Conservation (phyloP, 2,329 filamentous ascomycete species). For the Pseudocercospora musae region DNA sequence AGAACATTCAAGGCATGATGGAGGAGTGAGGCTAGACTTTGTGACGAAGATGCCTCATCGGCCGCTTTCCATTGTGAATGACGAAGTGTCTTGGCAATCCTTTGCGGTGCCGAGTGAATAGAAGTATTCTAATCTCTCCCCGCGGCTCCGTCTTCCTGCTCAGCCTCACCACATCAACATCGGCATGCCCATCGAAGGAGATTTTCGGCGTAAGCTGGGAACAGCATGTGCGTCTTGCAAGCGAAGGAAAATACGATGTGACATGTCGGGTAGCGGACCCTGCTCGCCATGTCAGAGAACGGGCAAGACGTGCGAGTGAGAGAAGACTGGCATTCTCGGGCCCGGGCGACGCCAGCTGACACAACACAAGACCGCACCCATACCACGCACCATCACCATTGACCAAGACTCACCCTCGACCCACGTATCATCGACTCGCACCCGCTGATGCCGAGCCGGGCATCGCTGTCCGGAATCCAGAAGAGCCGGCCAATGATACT, state of each 20-base stretch:
- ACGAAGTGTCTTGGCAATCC: too few relatives aligned
- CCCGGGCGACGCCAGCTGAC: not conserved
- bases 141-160: too few relatives aligned
- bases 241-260: slow-evolving; percentile 12
- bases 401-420: not conserved
- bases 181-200: too few relatives aligned
- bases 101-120: too few relatives aligned
- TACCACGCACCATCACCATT: not conserved
- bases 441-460: not conserved
- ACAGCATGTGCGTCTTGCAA: slow-evolving; percentile 13
- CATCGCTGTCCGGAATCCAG: not conserved
- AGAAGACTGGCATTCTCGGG: not conserved
- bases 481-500: not conserved
- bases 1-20: too few relatives aligned
- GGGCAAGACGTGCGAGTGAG: slow-evolving; percentile 3
- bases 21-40: too few relatives aligned
- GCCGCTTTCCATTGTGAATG: too few relatives aligned
- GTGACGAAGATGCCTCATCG: too few relatives aligned
- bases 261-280: slow-evolving; percentile 2
- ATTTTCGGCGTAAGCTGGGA: too few relatives aligned
- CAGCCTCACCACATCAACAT: too few relatives aligned
- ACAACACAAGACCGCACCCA: not conserved
- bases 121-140: too few relatives aligned
- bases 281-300: slow-evolving; percentile 6
- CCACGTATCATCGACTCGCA: not conserved